These are phyloP conservation scores for Penicillium simplicissimum DNA, from an alignment of 495 filamentous ascomycete genomes.

Conservation along the genomic window DNA sequence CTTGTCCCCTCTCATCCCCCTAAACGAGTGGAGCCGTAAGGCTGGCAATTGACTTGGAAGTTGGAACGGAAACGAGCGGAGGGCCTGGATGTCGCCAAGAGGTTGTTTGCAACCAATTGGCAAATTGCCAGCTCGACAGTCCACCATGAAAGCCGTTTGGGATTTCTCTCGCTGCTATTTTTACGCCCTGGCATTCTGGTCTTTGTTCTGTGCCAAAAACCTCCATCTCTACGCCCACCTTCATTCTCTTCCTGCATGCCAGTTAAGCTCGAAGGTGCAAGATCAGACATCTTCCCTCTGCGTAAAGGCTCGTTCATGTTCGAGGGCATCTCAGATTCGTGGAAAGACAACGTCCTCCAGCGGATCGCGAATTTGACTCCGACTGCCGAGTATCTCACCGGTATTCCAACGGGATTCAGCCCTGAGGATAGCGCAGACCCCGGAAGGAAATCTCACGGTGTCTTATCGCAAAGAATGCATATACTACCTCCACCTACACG, in stretches of 20 bases:
- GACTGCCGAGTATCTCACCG: constrained; percentile 46
- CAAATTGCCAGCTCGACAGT: neutral
- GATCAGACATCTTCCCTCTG: constrained; percentile 51
- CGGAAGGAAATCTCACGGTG: constrained; percentile 40
- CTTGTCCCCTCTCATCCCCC: neutral
- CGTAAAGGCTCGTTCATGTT: constrained; percentile 44
- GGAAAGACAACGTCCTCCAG: constrained; percentile 28
- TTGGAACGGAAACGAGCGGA: constrained; percentile 4
- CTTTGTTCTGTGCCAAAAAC: constrained; percentile 36
- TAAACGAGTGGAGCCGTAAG: neutral
- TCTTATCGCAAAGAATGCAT: constrained; percentile 44
- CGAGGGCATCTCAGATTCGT: constrained; percentile 40
- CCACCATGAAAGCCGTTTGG: constrained; percentile 29
- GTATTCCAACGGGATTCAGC: constrained; percentile 40
- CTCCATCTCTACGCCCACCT: constrained; percentile 43
- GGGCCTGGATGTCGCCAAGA: neutral
- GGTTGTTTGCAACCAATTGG: neutral
- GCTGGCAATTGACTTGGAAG: neutral
- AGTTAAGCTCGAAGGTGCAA: constrained; percentile 51
- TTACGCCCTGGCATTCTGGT: constrained; percentile 37
- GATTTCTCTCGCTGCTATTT: constrained; percentile 39
- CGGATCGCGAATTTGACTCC: constrained; percentile 43
- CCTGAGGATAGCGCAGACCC: constrained; percentile 19
- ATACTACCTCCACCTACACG: constrained; percentile 49
- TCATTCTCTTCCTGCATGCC: constrained; percentile 33